A percentile compares a stretch with the other conserved stretches of the same genome.
Conservation (phyloP, 2,329 filamentous ascomycete genomes). For the Aureobasidium subglaciale region DNA sequence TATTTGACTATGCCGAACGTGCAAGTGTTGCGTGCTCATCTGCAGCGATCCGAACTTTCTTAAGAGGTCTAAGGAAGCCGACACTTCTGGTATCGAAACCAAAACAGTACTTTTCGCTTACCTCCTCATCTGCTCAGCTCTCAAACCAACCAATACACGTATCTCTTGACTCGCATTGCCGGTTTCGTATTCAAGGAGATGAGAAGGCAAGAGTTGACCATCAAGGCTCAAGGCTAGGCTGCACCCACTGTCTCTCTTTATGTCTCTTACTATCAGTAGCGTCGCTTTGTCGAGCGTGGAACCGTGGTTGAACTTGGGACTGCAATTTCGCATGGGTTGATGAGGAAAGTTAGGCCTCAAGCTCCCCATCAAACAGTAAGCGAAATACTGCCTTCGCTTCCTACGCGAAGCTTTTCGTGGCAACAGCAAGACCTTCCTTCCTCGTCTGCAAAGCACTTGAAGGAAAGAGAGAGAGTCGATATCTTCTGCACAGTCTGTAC, state of each 20-base stretch:
- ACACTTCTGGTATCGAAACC: not conserved
- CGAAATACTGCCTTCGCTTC: not conserved
- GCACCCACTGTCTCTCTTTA: not conserved
- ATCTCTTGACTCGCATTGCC: not conserved
- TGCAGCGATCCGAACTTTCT: not conserved
- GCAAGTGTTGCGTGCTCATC: slow-evolving; percentile 11
- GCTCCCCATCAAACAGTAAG: not conserved
- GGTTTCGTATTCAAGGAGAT: not conserved
- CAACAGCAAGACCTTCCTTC: too few relatives aligned
- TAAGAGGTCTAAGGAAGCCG: not conserved
- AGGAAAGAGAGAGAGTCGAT: too few relatives aligned
- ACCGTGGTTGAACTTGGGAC: not conserved
- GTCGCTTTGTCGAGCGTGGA: not conserved
- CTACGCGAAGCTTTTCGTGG: too few relatives aligned
- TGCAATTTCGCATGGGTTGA: not conserved
- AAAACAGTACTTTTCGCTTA: not conserved
- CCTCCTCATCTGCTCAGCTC: not conserved
- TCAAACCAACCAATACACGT: not conserved
- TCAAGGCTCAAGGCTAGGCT: not conserved
- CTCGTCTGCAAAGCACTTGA: too few relatives aligned
- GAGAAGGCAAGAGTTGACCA: too few relatives aligned
- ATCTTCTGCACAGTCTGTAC: too few relatives aligned
- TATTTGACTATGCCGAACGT: not conserved
- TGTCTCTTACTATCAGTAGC: not conserved
- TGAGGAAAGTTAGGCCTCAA: not conserved